These are phyloP conservation scores for Straminergon stramineum DNA, from an alignment of 225 moss, liverwort and hornwort species.

Conservation along the genomic window DNA sequence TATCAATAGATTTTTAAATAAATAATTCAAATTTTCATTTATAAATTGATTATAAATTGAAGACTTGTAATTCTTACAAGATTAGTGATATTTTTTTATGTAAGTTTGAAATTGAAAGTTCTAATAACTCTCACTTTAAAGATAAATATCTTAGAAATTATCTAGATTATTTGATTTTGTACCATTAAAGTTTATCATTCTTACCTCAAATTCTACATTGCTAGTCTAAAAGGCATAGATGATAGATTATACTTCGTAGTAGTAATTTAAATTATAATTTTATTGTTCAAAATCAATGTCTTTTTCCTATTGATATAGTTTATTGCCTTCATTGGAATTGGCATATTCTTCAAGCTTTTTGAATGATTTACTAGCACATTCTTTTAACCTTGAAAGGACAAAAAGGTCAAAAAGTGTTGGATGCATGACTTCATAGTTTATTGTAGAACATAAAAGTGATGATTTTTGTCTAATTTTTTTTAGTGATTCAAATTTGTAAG, in stretches of 20 bases:
- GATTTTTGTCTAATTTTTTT: background rate
- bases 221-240: background rate
- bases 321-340: background rate
- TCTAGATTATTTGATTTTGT: background rate
- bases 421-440: background rate
- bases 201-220: background rate
- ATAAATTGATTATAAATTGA: background rate
- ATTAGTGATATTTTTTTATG: background rate
- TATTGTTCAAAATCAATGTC: background rate
- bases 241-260: background rate
- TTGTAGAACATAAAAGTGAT: background rate
- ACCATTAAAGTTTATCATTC: too few relatives aligned
- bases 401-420: too few relatives aligned
- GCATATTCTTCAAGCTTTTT: background rate
- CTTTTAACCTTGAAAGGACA: background rate
- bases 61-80: too few relatives aligned
- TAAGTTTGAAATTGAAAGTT: background rate
- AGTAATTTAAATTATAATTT: background rate
- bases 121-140: background rate
- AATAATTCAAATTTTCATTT: background rate
- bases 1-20: background rate
- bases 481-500: background rate
- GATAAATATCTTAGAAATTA: too few relatives aligned
- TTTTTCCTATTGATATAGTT: fast-evolving
- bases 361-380: background rate